Conservation (phyloP, 2,329 filamentous ascomycete genomes). For the Stachybotrys chartarum region DNA sequence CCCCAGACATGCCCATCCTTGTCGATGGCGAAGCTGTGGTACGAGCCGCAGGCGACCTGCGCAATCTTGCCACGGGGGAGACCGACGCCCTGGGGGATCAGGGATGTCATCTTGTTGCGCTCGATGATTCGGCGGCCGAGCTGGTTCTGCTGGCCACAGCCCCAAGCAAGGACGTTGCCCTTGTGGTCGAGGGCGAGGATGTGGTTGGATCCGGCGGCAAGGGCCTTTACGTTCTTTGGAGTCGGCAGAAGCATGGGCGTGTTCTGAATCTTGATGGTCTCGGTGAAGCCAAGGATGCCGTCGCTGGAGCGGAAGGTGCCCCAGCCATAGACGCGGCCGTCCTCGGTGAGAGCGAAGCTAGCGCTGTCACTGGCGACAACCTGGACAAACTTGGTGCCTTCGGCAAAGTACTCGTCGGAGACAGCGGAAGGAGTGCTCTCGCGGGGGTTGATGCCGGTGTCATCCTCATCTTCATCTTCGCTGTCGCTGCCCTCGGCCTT, state of each 20-base stretch:
- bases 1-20: conserved; percentile 64
- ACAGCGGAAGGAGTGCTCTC: conserved; percentile 62
- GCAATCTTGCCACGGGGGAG: conserved; percentile 51
- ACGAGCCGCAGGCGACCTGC: conserved; percentile 57
- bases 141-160: conserved; percentile 61
- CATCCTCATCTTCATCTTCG: conserved; percentile 49
- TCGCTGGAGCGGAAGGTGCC: conserved; percentile 67
- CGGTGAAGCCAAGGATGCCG: conserved; percentile 58
- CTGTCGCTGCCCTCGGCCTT: conserved; percentile 46
- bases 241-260: conserved; percentile 49
- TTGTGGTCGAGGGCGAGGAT: conserved; percentile 59
- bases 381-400: conserved; percentile 54
- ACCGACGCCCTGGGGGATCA: conserved; percentile 53
- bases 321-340: conserved; percentile 75
- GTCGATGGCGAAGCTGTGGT: conserved; percentile 77
- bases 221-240: conserved; percentile 58
- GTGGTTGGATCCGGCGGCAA: conserved; percentile 65
- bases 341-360: conserved; percentile 67
- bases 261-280: conserved; percentile 40
- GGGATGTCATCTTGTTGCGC: conserved; percentile 54
- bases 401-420: conserved; percentile 49
- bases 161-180: conserved; percentile 63
- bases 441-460: conserved; percentile 61
- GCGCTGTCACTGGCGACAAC: conserved; percentile 68
- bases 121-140: conserved; percentile 53